phyloP scores from a whole-genome alignment of 306 rosid genomes.

The Lupinus albus region DNA sequence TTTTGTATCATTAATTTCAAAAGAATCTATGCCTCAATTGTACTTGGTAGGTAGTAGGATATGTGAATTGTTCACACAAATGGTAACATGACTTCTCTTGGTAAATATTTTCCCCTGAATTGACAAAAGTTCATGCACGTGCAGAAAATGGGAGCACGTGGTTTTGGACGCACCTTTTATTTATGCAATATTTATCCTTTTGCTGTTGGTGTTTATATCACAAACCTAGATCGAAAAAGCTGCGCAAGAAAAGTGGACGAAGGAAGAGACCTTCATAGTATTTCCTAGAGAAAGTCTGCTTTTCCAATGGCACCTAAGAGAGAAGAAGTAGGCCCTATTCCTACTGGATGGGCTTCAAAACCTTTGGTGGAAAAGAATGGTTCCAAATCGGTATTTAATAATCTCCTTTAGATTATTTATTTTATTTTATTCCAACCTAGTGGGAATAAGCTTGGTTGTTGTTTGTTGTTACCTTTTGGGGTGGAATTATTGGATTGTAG shows the following conservation, averaged over 20 bases:
- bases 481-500: constrained; percentile 16
- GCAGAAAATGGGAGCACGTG: constrained; percentile 28
- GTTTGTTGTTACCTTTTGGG: background rate
- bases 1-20: constrained; percentile 13
- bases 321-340: background rate
- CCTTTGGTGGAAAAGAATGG: constrained; percentile 1
- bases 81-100: constrained; percentile 24
- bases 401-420: background rate
- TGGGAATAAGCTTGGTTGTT: too few relatives aligned
- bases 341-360: constrained; percentile 32
- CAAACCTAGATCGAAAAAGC: constrained; percentile 10
- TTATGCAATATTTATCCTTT: background rate
- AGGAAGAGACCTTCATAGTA: background rate
- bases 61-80: constrained; percentile 12
- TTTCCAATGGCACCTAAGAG: constrained; percentile 12
- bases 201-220: background rate
- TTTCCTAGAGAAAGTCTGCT: background rate
- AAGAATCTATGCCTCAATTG: background rate
- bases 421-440: too few relatives aligned
- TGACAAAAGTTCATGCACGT: constrained; percentile 16
- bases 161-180: constrained; percentile 2
- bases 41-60: background rate
- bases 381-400: background rate
- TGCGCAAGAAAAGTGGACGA: background rate
- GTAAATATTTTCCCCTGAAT: background rate